phyloP scores from a whole-genome alignment of 331 rosid species.

The Quercus tomentella region DNA sequence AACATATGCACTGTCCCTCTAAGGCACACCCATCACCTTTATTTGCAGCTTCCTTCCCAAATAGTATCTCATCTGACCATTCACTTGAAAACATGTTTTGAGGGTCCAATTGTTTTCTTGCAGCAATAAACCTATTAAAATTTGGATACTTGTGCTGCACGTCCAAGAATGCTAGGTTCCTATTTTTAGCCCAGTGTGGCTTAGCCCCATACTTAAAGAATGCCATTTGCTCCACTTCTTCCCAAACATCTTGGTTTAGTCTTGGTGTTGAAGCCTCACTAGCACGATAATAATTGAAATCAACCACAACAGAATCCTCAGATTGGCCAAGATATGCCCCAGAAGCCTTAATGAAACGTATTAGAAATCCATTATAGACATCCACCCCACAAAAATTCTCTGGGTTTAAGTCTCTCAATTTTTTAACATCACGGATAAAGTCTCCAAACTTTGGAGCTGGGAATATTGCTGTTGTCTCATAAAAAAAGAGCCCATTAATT shows the following conservation, averaged over 20 bases:
- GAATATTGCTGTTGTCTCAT: conserved; percentile 55
- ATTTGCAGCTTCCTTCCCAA: conserved; percentile 33
- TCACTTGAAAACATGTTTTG: conserved; percentile 50
- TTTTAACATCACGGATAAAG: conserved; percentile 55
- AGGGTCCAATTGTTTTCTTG: conserved; percentile 55
- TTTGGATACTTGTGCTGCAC: conserved; percentile 43
- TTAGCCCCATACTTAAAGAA: conserved; percentile 65
- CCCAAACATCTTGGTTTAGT: conserved; percentile 61
- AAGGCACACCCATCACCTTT: conserved; percentile 61
- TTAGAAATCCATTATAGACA: conserved; percentile 56
- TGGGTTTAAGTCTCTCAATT: conserved; percentile 46
- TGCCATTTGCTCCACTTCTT: conserved; percentile 76
- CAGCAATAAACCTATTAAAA: conserved; percentile 34
- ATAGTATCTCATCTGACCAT: conserved; percentile 61
- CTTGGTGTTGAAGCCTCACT: conserved; percentile 54
- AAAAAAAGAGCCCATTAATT: conserved; percentile 68
- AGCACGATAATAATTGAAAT: conserved; percentile 64
- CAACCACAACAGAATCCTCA: conserved; percentile 64
- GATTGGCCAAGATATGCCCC: conserved; percentile 67
- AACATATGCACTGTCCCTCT: conserved; percentile 65
- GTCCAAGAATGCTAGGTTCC: conserved; percentile 54
- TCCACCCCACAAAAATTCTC: conserved; percentile 66
- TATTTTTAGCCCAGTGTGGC: conserved; percentile 85
- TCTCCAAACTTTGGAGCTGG: conserved; percentile 31
- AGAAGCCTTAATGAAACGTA: conserved; percentile 60